Percentiles rank a stretch among this genome's conserved stretches.
phyloP scores from a whole-genome alignment of 371 early-diverging fungal species.

The Rhizopus delemar region DNA sequence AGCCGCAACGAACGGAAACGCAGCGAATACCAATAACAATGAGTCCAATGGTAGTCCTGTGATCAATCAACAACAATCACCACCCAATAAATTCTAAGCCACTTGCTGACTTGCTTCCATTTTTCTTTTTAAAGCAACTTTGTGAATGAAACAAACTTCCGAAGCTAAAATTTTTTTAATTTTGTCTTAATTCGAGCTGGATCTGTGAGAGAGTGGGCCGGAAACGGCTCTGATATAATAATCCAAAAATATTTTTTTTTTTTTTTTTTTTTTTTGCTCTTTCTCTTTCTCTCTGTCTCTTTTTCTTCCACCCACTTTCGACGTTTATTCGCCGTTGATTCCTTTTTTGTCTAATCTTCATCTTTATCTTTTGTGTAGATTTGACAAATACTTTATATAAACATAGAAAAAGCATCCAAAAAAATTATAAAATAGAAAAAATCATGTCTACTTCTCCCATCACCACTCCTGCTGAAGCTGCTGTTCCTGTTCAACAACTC shows the following conservation, averaged over 20 bases:
- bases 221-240: background rate
- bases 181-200: background rate
- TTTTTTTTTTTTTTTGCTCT: constrained; percentile 1
- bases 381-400: constrained; percentile 20
- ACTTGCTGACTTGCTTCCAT: background rate
- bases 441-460: constrained; percentile 12
- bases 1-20: constrained; percentile 2
- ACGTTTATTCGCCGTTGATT: constrained; percentile 34
- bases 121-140: background rate
- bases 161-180: background rate
- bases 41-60: background rate
- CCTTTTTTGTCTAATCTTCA: constrained; percentile 27
- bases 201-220: background rate
- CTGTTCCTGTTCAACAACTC: background rate
- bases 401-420: constrained; percentile 6
- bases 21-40: background rate
- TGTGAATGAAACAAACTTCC: background rate
- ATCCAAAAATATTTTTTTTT: background rate
- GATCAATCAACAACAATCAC: background rate
- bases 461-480: background rate
- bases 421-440: constrained; percentile 11
- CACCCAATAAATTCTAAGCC: constrained; percentile 6
- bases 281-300: constrained; percentile 24
- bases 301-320: constrained; percentile 27
- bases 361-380: constrained; percentile 12